Evolutionary conservation across 2,329 filamentous ascomycete genomes (phyloP).

Genomic region (Diaporthe vaccinii): DNA sequence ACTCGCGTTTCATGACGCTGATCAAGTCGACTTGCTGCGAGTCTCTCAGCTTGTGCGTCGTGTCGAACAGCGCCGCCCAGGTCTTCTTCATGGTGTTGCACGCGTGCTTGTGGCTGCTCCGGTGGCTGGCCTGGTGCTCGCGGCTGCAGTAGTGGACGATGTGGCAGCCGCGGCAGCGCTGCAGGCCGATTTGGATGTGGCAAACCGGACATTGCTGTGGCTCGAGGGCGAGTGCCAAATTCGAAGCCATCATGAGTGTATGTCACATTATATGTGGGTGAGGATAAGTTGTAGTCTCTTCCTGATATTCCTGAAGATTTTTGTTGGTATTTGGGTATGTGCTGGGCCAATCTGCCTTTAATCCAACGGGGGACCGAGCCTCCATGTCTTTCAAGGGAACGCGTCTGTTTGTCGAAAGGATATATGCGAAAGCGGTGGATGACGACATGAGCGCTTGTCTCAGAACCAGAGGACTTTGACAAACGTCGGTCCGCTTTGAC

Average conservation of each 20-base stretch:
- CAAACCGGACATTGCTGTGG: background rate
- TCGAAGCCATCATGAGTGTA: background rate
- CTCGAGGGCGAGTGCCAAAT: background rate
- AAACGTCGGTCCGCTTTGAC: too few species aligned
- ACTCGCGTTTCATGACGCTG: slow-evolving; percentile 42
- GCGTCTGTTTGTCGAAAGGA: background rate
- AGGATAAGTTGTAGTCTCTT: too few species aligned
- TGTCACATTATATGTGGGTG: background rate
- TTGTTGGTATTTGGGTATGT: background rate
- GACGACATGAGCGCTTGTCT: too few species aligned
- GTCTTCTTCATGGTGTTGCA: slow-evolving; percentile 45
- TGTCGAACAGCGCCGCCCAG: slow-evolving; percentile 40
- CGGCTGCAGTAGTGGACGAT: slow-evolving; percentile 46
- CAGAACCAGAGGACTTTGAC: too few species aligned
- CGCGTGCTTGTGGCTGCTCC: slow-evolving; percentile 43
- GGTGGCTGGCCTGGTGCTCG: slow-evolving; percentile 45
- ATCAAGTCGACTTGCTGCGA: background rate
- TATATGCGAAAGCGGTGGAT: too few species aligned
- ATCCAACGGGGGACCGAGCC: background rate
- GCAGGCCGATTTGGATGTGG: background rate
- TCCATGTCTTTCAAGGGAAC: background rate
- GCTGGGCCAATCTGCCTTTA: background rate
- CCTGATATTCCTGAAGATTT: too few species aligned
- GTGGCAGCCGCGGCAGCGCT: background rate
- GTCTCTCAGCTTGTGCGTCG: slow-evolving; percentile 44